Evolutionary conservation across 179 eudicot genomes (phyloP).

Genomic region (Patellifolia procumbens): DNA sequence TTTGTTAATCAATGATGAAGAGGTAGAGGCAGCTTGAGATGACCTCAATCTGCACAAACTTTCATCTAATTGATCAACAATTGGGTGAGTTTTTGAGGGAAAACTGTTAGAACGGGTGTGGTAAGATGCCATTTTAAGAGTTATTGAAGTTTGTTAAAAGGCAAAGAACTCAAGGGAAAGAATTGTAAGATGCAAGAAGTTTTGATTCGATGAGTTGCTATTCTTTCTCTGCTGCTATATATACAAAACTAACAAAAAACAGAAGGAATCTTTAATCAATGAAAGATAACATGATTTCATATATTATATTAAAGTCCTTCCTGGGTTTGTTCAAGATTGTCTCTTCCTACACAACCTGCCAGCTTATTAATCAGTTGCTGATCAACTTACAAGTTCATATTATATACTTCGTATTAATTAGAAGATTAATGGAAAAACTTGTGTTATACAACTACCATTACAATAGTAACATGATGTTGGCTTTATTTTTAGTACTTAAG

Average conservation of each 20-base stretch:
- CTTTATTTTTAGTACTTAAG: too few relatives aligned
- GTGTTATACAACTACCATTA: background rate
- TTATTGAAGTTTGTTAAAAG: background rate
- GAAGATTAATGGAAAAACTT: background rate
- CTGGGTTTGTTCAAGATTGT: background rate
- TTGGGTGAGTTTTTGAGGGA: slow-evolving; percentile 38
- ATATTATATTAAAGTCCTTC: background rate
- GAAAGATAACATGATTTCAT: too few relatives aligned
- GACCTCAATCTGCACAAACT: slow-evolving; percentile 32
- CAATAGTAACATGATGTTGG: background rate
- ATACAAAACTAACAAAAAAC: background rate
- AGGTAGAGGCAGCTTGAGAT: slow-evolving; percentile 32
- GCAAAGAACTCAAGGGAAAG: too few relatives aligned
- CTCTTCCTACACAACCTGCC: background rate
- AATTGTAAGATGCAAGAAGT: background rate
- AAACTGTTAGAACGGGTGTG: slow-evolving; percentile 27
- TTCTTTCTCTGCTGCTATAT: background rate
- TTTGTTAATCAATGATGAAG: slow-evolving; percentile 20
- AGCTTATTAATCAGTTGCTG: too few relatives aligned
- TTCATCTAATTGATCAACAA: slow-evolving; percentile 29
- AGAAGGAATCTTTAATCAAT: slow-evolving; percentile 9
- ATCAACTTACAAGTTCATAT: too few relatives aligned
- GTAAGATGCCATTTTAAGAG: background rate
- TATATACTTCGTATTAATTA: too few relatives aligned
- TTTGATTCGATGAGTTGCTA: background rate